phyloP scores from a whole-genome alignment of 2,329 filamentous ascomycete genomes.

The Cladosporium sp. region DNA sequence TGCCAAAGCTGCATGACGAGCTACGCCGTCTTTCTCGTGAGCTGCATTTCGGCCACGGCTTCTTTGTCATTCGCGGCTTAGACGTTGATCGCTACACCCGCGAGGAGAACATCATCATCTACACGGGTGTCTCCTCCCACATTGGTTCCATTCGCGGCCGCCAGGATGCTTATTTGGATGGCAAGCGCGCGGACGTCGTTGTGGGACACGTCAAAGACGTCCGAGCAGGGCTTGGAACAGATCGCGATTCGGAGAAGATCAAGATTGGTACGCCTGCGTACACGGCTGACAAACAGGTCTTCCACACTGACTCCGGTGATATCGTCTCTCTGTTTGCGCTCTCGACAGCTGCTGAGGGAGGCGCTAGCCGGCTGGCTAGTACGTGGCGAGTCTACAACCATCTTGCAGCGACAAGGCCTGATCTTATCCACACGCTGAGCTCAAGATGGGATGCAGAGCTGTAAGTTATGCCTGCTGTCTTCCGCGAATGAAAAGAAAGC shows the following conservation, averaged over 20 bases:
- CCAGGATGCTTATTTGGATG: slow-evolving; percentile 32
- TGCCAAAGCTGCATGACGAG: slow-evolving; percentile 52
- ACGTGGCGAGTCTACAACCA: no score
- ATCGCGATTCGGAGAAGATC: slow-evolving; percentile 12
- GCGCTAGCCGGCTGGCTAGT: no score
- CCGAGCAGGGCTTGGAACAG: slow-evolving; percentile 16
- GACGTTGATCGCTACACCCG: slow-evolving; percentile 52
- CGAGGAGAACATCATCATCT: slow-evolving; percentile 59
- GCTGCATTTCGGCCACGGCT: slow-evolving; percentile 57
- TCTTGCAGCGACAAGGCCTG: no score
- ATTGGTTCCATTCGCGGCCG: slow-evolving; percentile 53
- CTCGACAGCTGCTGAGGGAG: no score
- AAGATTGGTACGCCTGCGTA: slow-evolving; percentile 56
- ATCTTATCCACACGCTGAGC: no score
- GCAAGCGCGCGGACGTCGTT: slow-evolving; percentile 32
- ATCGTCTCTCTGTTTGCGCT: no score
- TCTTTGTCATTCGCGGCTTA: slow-evolving; percentile 62
- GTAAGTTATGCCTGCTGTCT: no score
- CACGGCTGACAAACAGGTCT: slow-evolving; percentile 57
- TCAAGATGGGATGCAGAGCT: no score
- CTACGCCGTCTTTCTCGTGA: slow-evolving; percentile 52
- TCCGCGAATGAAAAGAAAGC: no score
- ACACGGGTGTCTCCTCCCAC: slow-evolving; percentile 61
- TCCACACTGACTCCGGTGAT: no score
- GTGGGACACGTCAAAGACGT: slow-evolving; percentile 56